These are phyloP conservation scores for Zymoseptoria pseudotritici DNA, from an alignment of 2,329 filamentous ascomycete genomes.

Conservation along the genomic window DNA sequence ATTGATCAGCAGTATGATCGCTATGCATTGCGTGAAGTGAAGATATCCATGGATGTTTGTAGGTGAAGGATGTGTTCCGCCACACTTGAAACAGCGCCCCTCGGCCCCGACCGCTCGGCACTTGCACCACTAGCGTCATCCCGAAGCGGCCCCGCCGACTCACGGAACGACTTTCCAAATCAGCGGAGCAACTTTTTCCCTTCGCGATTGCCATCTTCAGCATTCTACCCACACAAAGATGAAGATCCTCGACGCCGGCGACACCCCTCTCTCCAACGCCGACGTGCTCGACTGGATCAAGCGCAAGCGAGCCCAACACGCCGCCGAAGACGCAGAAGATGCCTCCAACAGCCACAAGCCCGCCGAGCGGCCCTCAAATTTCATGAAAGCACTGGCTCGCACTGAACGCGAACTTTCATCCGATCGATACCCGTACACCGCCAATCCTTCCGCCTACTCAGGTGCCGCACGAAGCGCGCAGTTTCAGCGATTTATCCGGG, in stretches of 20 bases:
- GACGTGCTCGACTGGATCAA: conserved; percentile 30
- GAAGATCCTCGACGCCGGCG: conserved; percentile 32
- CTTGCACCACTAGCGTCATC: background rate
- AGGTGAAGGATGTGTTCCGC: background rate
- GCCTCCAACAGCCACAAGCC: conserved; percentile 17
- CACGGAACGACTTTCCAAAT: background rate
- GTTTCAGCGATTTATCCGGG: conserved; percentile 19
- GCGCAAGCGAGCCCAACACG: conserved; percentile 26
- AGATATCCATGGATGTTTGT: no score
- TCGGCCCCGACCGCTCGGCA: background rate
- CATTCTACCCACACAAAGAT: conserved; percentile 9
- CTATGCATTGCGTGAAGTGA: no score
- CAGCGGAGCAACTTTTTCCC: background rate
- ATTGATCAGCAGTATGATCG: no score
- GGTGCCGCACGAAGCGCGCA: conserved; percentile 15
- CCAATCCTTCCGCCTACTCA: conserved; percentile 24
- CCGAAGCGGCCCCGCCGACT: background rate
- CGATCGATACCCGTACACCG: conserved; percentile 24
- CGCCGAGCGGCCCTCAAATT: conserved; percentile 23
- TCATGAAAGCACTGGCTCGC: conserved; percentile 24
- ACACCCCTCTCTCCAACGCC: conserved; percentile 28
- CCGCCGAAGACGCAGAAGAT: conserved; percentile 25
- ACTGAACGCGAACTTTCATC: conserved; percentile 25
- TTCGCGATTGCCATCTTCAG: background rate
- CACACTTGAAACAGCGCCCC: background rate